Base-by-base conservation (phyloP, 2,329 filamentous ascomycete species). In the Cercospora sojina region DNA sequence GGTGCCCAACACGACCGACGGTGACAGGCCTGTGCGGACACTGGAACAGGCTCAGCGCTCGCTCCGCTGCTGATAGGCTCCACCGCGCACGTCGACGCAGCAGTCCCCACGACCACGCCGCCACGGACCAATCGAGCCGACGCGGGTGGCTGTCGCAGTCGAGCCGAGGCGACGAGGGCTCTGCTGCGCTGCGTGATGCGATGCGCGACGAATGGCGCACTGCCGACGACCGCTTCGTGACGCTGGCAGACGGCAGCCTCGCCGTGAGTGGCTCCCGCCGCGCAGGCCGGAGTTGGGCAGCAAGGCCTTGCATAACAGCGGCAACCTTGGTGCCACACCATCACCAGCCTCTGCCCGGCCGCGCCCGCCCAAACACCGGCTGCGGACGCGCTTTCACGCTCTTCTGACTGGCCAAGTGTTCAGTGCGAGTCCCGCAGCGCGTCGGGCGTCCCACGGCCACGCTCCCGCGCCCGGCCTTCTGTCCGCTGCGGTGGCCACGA, bases 301-400 rank as follows among this genome's bases (percentile, higher is more conserved):
- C 65, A 67, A 64, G 29, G 60, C 62, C 47, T 49, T 60, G 47
- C 60, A 53, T 49, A 27, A 35, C 56, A 64, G 25, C 62, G 57
- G 56, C 55, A 59, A 65, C 64, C 64, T 62, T 65, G 64, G 38
- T 65, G 64, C 64, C 64, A 66, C 64, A 66, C 64, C 23, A 53
- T 47, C 41, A 47, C 41, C 41, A 47, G 23, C 41, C 9, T 12
- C 20, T 47, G 41, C 20, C 18, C 18, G 20, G 41, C 47, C 32
- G 31, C 32, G 59, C 43, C 59, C 64, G 64, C 59, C 64, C 64
- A 59, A 66, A 66, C 59, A n/a, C 64, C 64, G 64, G 59, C 59
- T n/a, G n/a, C n/a, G n/a, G n/a, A n/a, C n/a, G n/a, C n/a, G n/a
- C n/a, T n/a, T n/a, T n/a, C n/a, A n/a, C n/a, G n/a, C n/a, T n/a